Base-by-base conservation (phyloP, 768 basidiomycete genomes). In the Cyclocybe cylindracea region DNA sequence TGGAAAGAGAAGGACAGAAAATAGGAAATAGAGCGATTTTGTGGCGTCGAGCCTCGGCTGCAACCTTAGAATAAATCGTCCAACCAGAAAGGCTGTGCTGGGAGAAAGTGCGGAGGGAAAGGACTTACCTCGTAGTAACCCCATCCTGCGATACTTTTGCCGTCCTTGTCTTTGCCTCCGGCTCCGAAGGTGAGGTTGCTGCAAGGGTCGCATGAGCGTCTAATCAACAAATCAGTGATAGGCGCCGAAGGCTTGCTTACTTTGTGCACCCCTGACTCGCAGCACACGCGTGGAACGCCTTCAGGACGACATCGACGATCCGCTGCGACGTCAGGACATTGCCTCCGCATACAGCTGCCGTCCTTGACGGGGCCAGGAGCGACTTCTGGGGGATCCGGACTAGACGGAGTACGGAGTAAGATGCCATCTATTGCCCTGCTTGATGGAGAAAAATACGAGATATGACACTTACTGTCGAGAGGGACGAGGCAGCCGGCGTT, bases 191-290 rank as follows among this genome's bases (percentile, higher is more conserved):
- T 95, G 36, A 96, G 70, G 64, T 95, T 96, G 68, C 89, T 89
- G 24, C 24, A 24, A 24, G 24, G 24, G 24, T 5, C 24, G 24
- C 24, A 24, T 5, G 24, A 24, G 24, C 24, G 24, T 24, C 24
- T 24, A 29, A 41, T 39, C 14, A 46, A 48, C n/a, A 60, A 39
- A 50, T 44, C 5, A 19, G 41, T 36, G 41, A 46, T 36, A 46
- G 10, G 31, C 38, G 39, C 39, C 36, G 19, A 48, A 38, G 35
- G 4, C 24, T 24, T 2, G 68, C 85, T 58, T 65, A 91, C 91
- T 95, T 95, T 41, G 91, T 94, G 61, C 91, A 92, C 1, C 95
- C 95, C 65, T 97, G 94, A 61, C 90, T 92, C 0, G 94, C 95
- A 13, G 94, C 93, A 42, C 86, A 87, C 3, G 92, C 94, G 60